Conservation (phyloP, 345 rosid genomes). For the Carallia pectinifolia region DNA sequence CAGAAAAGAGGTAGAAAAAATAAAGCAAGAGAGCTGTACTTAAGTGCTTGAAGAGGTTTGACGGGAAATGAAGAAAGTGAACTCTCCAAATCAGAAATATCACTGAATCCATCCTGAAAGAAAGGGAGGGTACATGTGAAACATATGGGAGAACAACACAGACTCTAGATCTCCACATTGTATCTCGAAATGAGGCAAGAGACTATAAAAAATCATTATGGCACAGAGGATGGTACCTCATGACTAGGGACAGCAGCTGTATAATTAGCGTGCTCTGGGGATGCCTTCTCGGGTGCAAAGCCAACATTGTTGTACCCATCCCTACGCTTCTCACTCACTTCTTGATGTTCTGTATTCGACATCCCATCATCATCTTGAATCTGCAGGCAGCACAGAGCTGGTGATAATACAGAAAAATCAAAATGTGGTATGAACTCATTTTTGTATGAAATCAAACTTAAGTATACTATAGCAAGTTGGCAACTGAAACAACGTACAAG, state of each 20-base stretch:
- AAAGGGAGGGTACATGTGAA: constrained; percentile 21
- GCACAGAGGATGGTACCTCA: constrained; percentile 44
- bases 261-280: constrained; percentile 45
- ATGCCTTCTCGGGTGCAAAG: constrained; percentile 31
- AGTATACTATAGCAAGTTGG: not conserved
- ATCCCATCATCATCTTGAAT: constrained; percentile 62
- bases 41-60: constrained; percentile 84
- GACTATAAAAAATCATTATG: not conserved
- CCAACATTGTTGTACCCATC: constrained; percentile 39
- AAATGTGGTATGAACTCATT: no score
- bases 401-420: constrained; percentile 15
- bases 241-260: constrained; percentile 51
- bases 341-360: constrained; percentile 51
- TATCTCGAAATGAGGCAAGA: not conserved
- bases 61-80: constrained; percentile 76
- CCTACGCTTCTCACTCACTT: constrained; percentile 41
- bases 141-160: constrained; percentile 11
- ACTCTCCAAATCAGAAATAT: constrained; percentile 68
- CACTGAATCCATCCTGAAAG: constrained; percentile 64
- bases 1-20: not conserved
- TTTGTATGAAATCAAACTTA: no score
- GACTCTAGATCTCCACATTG: not conserved
- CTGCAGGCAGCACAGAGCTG: constrained; percentile 43
- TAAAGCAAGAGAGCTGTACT: constrained; percentile 36
- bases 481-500: constrained; percentile 49